Base-by-base conservation (phyloP, 345 rosid species). In the Lumnitzera racemosa region DNA sequence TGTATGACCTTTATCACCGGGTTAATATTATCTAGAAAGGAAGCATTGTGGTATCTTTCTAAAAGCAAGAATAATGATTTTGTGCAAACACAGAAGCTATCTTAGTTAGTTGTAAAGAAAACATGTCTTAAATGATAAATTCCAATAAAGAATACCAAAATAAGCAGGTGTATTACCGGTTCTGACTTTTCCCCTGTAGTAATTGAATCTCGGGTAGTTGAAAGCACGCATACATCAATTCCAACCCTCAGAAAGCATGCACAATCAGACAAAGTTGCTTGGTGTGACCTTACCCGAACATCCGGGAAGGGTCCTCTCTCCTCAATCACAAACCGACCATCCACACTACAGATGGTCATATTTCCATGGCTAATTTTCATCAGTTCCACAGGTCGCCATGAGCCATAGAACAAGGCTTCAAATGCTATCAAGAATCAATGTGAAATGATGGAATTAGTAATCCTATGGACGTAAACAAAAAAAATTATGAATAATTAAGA, bases 201-300 rank as follows among this genome's bases (percentile, higher is more conserved):
- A 27, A 53, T 76, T 15, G 51, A 29, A 50, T 47, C 51, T 55
- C 64, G 58, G 7, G 76, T 15, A 13, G 56, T 14, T 64, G 76
- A 70, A 55, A 85, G 81, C 56, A 87, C 79, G 15, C 96, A 87
- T 64, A 92, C 70, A 70, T 92, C 98, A 54, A 89, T 29, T 20
- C 96, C 81, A 15, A 87, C 84, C 73, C 98, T 87, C 69, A 92
- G 55, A 66, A 83, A 79, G 70, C 87, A 82, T 31, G 76, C 79
- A 72, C 96, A 92, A 60, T 92, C 96, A 11, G 74, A 58, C 48
- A 67, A 29, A 49, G 70, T 80, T 4, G 98, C 88, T 59, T 48
- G 74, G 72, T 96, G 80, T 15, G 98, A 85, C 78, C 76, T 82
- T 59, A 89, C 55, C 17, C 96, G 90, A 55, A 92, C 70, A 59